Percentiles rank a stretch among this genome's conserved stretches.
Conservation (phyloP, 768 basidiomycete genomes). For the Nidularia sp. region DNA sequence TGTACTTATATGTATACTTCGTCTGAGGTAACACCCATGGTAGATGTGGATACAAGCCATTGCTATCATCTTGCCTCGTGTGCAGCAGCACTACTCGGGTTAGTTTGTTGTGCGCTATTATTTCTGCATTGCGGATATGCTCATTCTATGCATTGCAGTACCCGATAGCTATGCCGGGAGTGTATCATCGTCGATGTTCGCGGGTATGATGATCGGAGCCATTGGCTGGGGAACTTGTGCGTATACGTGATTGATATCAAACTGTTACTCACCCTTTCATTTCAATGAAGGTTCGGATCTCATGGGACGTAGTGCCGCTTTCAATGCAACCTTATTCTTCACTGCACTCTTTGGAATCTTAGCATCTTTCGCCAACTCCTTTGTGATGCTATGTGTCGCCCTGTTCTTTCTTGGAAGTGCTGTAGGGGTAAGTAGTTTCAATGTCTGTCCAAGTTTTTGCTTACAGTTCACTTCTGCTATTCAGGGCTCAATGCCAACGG, state of each 20-base stretch:
- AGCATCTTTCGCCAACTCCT: slow-evolving; percentile 71
- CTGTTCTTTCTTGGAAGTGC: slow-evolving; percentile 90
- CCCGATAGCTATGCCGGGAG: slow-evolving; percentile 74
- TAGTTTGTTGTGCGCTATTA: slow-evolving; percentile 12
- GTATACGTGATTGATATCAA: slow-evolving; percentile 20
- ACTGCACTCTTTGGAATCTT: slow-evolving; percentile 85
- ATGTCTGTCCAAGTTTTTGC: background rate
- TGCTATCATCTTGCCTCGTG: slow-evolving; percentile 92
- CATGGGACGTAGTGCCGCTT: slow-evolving; percentile 83
- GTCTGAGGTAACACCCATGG: background rate
- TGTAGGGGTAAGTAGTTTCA: slow-evolving; percentile 66
- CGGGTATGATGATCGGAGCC: slow-evolving; percentile 97
- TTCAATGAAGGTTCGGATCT: slow-evolving; percentile 67
- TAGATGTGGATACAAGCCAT: slow-evolving; percentile 94
- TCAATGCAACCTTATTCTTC: slow-evolving; percentile 89
- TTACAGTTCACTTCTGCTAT: slow-evolving; percentile 1
- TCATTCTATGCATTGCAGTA: slow-evolving; percentile 31
- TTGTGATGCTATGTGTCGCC: slow-evolving; percentile 62
- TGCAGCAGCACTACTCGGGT: slow-evolving; percentile 87
- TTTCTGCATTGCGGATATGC: background rate
- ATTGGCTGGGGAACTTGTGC: slow-evolving; percentile 88
- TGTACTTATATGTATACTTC: background rate
- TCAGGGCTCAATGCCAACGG: slow-evolving; percentile 94
- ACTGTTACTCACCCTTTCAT: background rate
- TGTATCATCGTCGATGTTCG: slow-evolving; percentile 86